These are phyloP conservation scores for Backusella sp. DNA, from an alignment of 192 early-diverging fungal species.

Conservation along the genomic window DNA sequence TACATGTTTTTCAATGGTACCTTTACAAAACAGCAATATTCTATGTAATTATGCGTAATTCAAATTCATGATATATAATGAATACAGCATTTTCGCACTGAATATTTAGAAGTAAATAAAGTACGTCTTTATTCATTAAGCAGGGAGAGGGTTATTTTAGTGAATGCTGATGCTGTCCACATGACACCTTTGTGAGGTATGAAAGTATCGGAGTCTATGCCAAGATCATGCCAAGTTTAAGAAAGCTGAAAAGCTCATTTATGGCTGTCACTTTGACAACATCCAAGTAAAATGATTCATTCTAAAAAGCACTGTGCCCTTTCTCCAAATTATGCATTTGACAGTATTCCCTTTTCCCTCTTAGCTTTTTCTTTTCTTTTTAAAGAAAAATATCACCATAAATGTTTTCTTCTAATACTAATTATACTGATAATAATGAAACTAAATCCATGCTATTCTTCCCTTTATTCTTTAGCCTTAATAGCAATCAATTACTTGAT, in stretches of 20 bases:
- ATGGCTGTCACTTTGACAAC: not conserved
- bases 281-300: not conserved
- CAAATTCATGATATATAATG: not conserved
- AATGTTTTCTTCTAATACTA: too few species aligned
- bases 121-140: not conserved
- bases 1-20: too few species aligned
- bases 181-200: not conserved
- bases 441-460: not conserved
- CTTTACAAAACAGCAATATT: too few species aligned
- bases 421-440: not conserved
- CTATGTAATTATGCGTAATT: too few species aligned
- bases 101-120: not conserved
- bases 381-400: too few species aligned
- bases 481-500: not conserved
- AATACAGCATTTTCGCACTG: not conserved
- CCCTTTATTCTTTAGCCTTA: not conserved
- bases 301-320: not conserved
- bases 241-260: not conserved
- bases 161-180: not conserved
- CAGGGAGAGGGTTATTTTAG: not conserved
- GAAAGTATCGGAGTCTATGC: not conserved
- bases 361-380: too few species aligned
- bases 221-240: not conserved
- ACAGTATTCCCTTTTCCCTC: not conserved
- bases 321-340: not conserved